Percentiles rank a stretch among this genome's conserved stretches.
Conservation (phyloP, 768 basidiomycete species). For the Trametes elegans region DNA sequence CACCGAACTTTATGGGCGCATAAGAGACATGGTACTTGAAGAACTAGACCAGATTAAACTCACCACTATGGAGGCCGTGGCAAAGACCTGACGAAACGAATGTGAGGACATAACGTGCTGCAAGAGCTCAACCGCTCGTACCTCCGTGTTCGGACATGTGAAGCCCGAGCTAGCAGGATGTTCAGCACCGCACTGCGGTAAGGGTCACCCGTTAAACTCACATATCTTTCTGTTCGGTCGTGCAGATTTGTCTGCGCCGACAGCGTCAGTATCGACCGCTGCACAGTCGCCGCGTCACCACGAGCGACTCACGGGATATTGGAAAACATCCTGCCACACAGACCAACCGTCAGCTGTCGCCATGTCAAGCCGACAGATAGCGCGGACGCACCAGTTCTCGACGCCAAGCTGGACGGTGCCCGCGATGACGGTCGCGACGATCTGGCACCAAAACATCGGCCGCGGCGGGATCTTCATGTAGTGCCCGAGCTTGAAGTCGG, state of each 20-base stretch:
- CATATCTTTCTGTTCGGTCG: conserved; percentile 9
- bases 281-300: not conserved
- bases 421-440: conserved; percentile 50
- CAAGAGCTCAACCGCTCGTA: conserved; percentile 32
- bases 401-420: conserved; percentile 67
- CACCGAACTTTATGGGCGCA: conserved; percentile 44
- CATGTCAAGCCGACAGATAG: not conserved
- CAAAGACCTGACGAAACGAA: conserved; percentile 33
- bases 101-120: not conserved
- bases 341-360: not conserved
- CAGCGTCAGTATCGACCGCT: too few species aligned
- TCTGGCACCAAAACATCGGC: conserved; percentile 41
- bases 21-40: not conserved
- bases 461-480: conserved; percentile 63
- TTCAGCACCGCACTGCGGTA: not conserved
- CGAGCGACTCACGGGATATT: conserved; percentile 48
- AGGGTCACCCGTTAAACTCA: not conserved
- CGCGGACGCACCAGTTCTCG: conserved; percentile 40
- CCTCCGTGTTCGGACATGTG: conserved; percentile 24
- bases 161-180: conserved; percentile 12
- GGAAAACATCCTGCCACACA: conserved; percentile 43
- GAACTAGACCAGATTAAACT: conserved; percentile 22
- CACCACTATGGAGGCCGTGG: conserved; percentile 54
- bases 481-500: conserved; percentile 77
- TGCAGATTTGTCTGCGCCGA: conserved; percentile 5